Base-by-base conservation (phyloP, 192 early-diverging fungal species). In the Coemansia sp. region DNA sequence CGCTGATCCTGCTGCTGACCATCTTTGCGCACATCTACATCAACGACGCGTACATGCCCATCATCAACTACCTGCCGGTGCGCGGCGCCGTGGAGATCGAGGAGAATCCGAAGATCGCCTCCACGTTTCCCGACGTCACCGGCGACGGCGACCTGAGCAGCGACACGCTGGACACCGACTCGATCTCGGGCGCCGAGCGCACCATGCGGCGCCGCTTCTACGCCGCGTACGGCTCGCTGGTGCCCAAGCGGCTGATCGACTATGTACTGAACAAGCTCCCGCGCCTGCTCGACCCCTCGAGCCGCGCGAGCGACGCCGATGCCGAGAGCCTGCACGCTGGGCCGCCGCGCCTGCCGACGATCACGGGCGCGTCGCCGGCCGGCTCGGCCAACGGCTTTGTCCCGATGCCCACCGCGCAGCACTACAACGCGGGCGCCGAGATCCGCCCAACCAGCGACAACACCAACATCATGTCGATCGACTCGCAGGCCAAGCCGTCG, bases 41-140 rank as follows among this genome's bases (percentile, higher is more conserved):
- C 41, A 71, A 80, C 38, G 67, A 85, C 51, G 83, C 84, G 28
- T 85, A 82, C 43, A 49, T 72, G 49, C 79, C 86, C 0, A 65
- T 87, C 56, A 73, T 82, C 60, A 73, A 75, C 55, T 81, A 75
- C 27, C 50, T 84, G 44, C 83, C 83, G 3, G 55, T 81, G 5
- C 65, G 65, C 41, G 58, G 53, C 0, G 72, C 72, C 8, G 61
- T 58, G n/a, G 72, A 75, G 39, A 56, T 75, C 14, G 65, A 75
- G 29, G 65, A 59, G 7, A 63, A 75, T 39, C 71, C 71, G 15
- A 55, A 55, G 41, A 42, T 67, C 21, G 55, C 71, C 6, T 36
- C 41, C 15, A 50, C 31, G 44, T 67, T 62, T 60, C 71, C 71
- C 8, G 57, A 75, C 12, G 42, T 75, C 36, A 56, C 52, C 8